Base-by-base conservation (phyloP, 2,329 filamentous ascomycete species). In the Xylaria digitata region DNA sequence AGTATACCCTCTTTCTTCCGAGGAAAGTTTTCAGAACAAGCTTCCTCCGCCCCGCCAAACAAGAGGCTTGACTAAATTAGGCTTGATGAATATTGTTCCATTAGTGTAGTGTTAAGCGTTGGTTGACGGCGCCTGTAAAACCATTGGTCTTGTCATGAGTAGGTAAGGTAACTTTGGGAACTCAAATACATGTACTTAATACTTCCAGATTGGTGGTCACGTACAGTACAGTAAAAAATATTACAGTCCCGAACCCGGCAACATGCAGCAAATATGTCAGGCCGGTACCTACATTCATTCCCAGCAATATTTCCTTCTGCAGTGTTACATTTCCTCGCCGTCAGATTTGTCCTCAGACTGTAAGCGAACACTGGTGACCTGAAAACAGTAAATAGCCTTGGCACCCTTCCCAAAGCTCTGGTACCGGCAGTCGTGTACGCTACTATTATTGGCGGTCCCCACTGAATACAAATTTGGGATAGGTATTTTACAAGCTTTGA, bases 401-500 rank as follows among this genome's bases (percentile, higher is more conserved):
- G 65, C 65, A 45, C 45, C 4, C 30, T 61, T 64, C 61, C 65
- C 65, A 61, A 40, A 37, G 56, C 55, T 53, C 45, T 64, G 65
- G 65, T 50, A 67, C 61, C 61, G 46, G 65, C 60, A 67, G 50
- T 55, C 49, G 26, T 59, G 17, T 32, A 34, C 15, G 4, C 19
- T 54, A 7, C 19, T 54, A 40, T 57, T 30, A 57, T 57, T 57
- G 54, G 48, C 32, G 26, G 46, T 59, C 46, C 43, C 60, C 48
- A 63, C 48, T 30, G 6, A 26, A 34, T 43, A 52, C 46, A 23
- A 26, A 53, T 40, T 21, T 50, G 57, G 26, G 53, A 23, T 34
- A 30, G 53, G 26, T 23, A 43, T 58, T 11, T 17, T 43, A 46
- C 48, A 17, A 45, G 17, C 19, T 50, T 32, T 55, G 17, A 26